Evolutionary conservation across 306 rosid genomes (phyloP).

Genomic region (Rosa multiflora): DNA sequence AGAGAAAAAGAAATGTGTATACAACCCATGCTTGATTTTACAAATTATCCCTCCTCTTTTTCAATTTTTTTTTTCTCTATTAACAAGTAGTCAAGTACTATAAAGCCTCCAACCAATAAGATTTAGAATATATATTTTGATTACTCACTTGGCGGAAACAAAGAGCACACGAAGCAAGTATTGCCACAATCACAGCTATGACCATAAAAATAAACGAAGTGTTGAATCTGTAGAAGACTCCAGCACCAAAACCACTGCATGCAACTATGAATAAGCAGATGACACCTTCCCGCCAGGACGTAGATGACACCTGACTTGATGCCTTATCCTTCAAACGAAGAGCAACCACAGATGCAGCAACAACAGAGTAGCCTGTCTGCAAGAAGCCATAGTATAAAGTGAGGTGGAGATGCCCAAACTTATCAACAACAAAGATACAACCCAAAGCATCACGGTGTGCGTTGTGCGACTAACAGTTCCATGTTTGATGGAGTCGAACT

Average conservation of each 20-base stretch:
- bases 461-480: not conserved
- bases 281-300: slow-evolving; percentile 75
- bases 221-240: slow-evolving; percentile 55
- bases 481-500: not conserved
- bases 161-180: slow-evolving; percentile 59
- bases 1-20: not conserved
- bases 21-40: not conserved
- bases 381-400: slow-evolving; percentile 32
- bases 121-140: not conserved
- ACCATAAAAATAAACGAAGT: slow-evolving; percentile 46
- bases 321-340: slow-evolving; percentile 86
- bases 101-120: slow-evolving; percentile 12
- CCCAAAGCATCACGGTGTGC: not conserved
- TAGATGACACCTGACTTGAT: slow-evolving; percentile 43
- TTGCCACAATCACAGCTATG: slow-evolving; percentile 47
- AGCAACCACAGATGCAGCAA: slow-evolving; percentile 81
- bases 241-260: slow-evolving; percentile 72
- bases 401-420: slow-evolving; percentile 8
- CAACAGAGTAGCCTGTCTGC: slow-evolving; percentile 99
- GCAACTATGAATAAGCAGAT: slow-evolving; percentile 66
- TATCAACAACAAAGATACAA: not conserved
- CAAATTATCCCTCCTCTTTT: not conserved
- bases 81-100: slow-evolving; percentile 2
- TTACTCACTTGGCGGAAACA: slow-evolving; percentile 67
- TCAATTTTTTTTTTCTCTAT: not conserved